A percentile compares a stretch with the other conserved stretches of the same genome.
These are phyloP conservation scores for Plantago ovata DNA, from an alignment of 257 asterid genomes.

Conservation along the genomic window DNA sequence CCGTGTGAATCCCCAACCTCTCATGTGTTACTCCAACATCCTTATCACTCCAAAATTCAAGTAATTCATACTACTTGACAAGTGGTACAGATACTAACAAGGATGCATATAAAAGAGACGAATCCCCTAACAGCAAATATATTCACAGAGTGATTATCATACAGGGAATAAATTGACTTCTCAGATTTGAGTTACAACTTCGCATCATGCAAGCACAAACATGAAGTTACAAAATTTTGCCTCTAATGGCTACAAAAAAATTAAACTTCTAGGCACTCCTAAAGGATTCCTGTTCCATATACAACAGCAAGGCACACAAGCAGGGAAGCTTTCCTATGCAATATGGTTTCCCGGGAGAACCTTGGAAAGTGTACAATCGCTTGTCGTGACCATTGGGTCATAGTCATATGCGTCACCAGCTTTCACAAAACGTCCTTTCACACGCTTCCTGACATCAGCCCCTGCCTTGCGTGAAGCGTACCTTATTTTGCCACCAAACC, in stretches of 20 bases:
- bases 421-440: constrained; percentile 72
- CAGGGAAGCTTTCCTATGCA: constrained; percentile 2
- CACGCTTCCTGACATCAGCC: constrained; percentile 72
- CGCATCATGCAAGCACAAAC: constrained; percentile 1
- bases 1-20: no score
- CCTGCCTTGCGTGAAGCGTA: constrained; percentile 65
- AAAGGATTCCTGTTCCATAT: constrained; percentile 25
- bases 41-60: background rate
- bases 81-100: background rate
- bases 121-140: background rate
- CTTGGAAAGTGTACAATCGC: constrained; percentile 18
- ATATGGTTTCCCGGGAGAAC: constrained; percentile 2
- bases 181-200: background rate
- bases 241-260: constrained; percentile 13
- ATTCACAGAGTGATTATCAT: background rate
- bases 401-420: constrained; percentile 67
- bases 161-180: background rate
- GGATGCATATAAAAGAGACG: background rate
- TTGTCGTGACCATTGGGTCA: constrained; percentile 42
- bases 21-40: no score
- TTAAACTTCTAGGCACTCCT: constrained; percentile 15
- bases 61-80: background rate
- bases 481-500: constrained; percentile 58
- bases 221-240: constrained; percentile 1
- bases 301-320: constrained; percentile 14